phyloP scores from a whole-genome alignment of 495 filamentous ascomycete genomes.

The Penicillium pulvis region DNA sequence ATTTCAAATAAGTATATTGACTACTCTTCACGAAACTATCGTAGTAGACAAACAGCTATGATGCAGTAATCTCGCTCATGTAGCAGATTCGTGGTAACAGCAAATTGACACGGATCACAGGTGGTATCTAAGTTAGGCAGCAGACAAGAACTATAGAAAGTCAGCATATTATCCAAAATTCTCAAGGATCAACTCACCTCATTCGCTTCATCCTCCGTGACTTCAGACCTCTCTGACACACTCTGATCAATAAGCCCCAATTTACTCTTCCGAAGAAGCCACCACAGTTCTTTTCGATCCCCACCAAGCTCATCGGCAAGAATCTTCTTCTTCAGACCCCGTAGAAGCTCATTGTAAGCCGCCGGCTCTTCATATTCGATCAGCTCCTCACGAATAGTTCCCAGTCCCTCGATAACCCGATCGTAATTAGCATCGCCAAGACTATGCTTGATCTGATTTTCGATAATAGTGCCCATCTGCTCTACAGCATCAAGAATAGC shows the following conservation, averaged over 20 bases:
- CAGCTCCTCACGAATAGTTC: constrained; percentile 77
- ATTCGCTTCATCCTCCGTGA: constrained; percentile 68
- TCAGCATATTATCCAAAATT: neutral
- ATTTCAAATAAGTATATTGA: neutral
- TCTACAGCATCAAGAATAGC: constrained; percentile 67
- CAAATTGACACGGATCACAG: neutral
- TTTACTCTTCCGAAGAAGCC: constrained; percentile 61
- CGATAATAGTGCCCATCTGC: constrained; percentile 74
- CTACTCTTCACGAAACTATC: neutral
- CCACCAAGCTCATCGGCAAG: constrained; percentile 74
- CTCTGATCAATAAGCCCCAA: constrained; percentile 73
- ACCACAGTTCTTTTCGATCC: constrained; percentile 84
- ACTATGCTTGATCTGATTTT: constrained; percentile 66
- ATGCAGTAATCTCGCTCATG: constrained; percentile 1
- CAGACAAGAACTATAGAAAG: neutral
- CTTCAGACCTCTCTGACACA: constrained; percentile 60
- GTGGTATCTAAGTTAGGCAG: neutral
- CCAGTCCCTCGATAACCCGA: constrained; percentile 72
- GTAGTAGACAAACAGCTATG: neutral
- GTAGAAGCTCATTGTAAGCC: constrained; percentile 76
- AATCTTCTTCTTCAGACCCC: constrained; percentile 69
- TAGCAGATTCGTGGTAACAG: neutral
- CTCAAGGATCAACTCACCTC: constrained; percentile 42
- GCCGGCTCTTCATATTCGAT: constrained; percentile 73
- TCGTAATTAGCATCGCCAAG: constrained; percentile 76